Evolutionary conservation across 257 asterid species (phyloP), one percentile per base, ranked within the genome.

Genomic region (Penstemon barbatus): DNA sequence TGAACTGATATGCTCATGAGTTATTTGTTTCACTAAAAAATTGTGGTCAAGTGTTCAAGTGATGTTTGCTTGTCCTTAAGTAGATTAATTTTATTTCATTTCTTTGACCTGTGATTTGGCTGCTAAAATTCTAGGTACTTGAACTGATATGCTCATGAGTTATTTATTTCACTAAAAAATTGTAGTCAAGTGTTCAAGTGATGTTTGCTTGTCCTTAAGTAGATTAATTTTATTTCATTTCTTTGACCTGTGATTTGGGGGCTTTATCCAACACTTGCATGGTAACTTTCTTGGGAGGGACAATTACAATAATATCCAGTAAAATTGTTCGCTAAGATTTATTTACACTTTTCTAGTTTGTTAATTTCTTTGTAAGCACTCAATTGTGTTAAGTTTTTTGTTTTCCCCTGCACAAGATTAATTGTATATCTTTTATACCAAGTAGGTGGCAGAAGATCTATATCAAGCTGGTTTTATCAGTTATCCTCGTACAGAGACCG

Each of bases 401-500:
- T 6, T 48, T 71, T 67, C 37, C 66, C 54, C 12, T 57, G 63
- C 55, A 53, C 48, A 70, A 52, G 6, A 57, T 56, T 59, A 51
- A 55, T 39, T 75, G 41, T 69, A 3, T 71, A 15, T 67, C 45
- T 64, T 36, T 57, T 73, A 69, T 33, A 33, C 63, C 41, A 38
- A 65, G 52, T 77, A 93, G 99, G 99, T 93, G 65, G 97, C 99
- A 36, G 99, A 93, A 87, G 99, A 93, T 83, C 79, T 93, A 43
- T 93, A 93, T 75, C 97, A 93, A 77, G 81, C 95, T 75, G 99
- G 97, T 78, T 93, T 93, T 76, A 93, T 93, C 75, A 93, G 99
- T 79, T 93, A 93, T 83, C 99, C 99, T 71, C 99, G 99, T 56
- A 93, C 99, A 19, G 99, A 93, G 85, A 93, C 99, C 59, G 99